Base-by-base conservation (phyloP, 208 protist species). In the Trypanosoma brucei region DNA sequence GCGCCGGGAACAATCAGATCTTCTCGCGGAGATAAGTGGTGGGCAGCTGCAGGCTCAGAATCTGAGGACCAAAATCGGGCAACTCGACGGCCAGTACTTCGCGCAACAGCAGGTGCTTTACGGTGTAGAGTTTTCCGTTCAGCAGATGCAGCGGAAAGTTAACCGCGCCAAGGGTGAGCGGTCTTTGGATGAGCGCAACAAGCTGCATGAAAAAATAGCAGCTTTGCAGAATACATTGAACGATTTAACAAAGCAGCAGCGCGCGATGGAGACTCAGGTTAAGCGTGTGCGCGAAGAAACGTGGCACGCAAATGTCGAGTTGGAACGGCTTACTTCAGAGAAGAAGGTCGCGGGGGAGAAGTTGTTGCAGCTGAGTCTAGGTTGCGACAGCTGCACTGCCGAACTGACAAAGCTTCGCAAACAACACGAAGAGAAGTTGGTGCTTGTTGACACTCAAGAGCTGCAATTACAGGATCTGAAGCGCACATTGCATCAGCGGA, bases 61-160 rank as follows among this genome's bases (percentile, higher is more conserved):
- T 73, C 77, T 95, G 61, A 76, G 70, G 30, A 70, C 80, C 11
- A 92, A 94, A 57, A 91, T 96, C 40, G 54, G 65, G 45, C 83
- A 95, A 63, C 78, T 96, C 5, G 93, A 97, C 62, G 51, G 55
- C 13, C 86, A 94, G 61, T 81, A 87, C 36, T 86, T 97, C 52
- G 74, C 91, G 65, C 93, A 96, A 73, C 93, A 97, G 72, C 89
- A 96, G 52, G 64, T 97, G 5, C 79, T 98, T 45, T 98, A 98
- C 83, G 92, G 88, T 70, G 87, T 96, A 30, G 93, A 98, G 79
- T 98, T 96, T 66, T 91, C 81, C 54, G 81, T 97, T 36, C 95
- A 98, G 84, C 92, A 97, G 79, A 94, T 98, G 85, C 89, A 97
- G 75, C 88, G 94, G 62, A 97, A 96, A 70, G 92, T 97, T 13